Conservation (phyloP, 257 asterid genomes). For the Haberlea rhodopensis region DNA sequence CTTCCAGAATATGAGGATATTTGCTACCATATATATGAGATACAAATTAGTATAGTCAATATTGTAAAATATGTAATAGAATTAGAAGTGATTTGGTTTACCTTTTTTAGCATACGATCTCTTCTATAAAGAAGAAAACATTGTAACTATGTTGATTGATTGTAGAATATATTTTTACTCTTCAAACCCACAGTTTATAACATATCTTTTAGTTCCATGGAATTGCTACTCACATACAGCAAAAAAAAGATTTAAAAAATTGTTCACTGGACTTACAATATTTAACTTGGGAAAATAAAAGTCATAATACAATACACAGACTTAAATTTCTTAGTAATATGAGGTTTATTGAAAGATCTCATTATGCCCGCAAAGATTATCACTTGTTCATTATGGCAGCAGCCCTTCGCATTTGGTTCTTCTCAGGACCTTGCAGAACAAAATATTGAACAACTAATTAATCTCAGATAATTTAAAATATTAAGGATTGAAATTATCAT, state of each 20-base stretch:
- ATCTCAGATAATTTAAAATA: not conserved
- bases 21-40: too few species aligned
- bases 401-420: slow-evolving; percentile 52
- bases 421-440: slow-evolving; percentile 46
- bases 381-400: slow-evolving; percentile 44
- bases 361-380: not conserved
- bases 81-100: too few species aligned
- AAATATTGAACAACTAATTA: not conserved
- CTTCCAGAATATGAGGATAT: too few species aligned
- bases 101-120: too few species aligned
- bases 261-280: not conserved
- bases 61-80: too few species aligned
- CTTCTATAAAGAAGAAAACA: too few species aligned
- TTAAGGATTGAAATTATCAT: not conserved
- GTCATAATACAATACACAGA: not conserved
- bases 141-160: too few species aligned
- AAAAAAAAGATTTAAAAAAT: slow-evolving; percentile 2
- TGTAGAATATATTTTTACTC: not conserved
- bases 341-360: not conserved
- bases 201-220: not conserved
- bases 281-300: not conserved
- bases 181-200: too few species aligned
- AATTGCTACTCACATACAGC: not conserved
- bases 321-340: not conserved
- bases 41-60: too few species aligned